These are phyloP conservation scores for Malassezia obtusa DNA, from an alignment of 1,284 basidiomycete genomes.

Conservation along the genomic window DNA sequence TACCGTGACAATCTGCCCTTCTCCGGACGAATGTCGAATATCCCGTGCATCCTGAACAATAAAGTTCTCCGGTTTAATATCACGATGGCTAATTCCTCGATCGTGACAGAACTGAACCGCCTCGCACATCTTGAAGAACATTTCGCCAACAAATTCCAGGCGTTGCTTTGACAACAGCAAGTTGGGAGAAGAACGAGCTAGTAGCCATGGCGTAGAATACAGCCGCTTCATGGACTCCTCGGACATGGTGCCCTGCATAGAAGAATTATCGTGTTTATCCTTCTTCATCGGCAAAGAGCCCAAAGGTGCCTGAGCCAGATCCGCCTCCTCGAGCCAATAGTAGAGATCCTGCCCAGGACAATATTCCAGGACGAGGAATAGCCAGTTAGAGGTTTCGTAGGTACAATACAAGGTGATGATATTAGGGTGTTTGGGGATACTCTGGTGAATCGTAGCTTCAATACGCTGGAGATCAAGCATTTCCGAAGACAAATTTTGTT, in stretches of 20 bases:
- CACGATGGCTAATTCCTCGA: conserved; percentile 81
- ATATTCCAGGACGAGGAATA: conserved; percentile 74
- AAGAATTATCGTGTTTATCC: not conserved
- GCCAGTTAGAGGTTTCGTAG: conserved; percentile 64
- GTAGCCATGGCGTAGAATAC: conserved; percentile 62
- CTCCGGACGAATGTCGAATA: not conserved
- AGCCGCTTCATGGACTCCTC: conserved; percentile 51
- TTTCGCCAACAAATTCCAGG: conserved; percentile 80
- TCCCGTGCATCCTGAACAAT: conserved; percentile 47
- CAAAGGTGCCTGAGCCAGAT: not conserved
- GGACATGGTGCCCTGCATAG: too few relatives aligned
- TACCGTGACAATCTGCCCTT: conserved; percentile 54
- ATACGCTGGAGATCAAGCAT: conserved; percentile 42
- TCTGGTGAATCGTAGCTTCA: conserved; percentile 85
- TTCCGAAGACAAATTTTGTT: conserved; percentile 37
- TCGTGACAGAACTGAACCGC: conserved; percentile 93
- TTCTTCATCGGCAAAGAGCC: too few relatives aligned
- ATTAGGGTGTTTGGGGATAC: conserved; percentile 77
- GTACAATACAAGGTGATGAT: conserved; percentile 75
- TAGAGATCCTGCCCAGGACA: conserved; percentile 83
- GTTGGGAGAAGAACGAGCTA: conserved; percentile 63
- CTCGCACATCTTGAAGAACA: conserved; percentile 98
- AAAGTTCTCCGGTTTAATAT: conserved; percentile 75
- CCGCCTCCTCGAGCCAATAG: conserved; percentile 74
- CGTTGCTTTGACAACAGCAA: conserved; percentile 75